Evolutionary conservation across 1,139 yeast species (phyloP).

Genomic region (Pichia sp.): DNA sequence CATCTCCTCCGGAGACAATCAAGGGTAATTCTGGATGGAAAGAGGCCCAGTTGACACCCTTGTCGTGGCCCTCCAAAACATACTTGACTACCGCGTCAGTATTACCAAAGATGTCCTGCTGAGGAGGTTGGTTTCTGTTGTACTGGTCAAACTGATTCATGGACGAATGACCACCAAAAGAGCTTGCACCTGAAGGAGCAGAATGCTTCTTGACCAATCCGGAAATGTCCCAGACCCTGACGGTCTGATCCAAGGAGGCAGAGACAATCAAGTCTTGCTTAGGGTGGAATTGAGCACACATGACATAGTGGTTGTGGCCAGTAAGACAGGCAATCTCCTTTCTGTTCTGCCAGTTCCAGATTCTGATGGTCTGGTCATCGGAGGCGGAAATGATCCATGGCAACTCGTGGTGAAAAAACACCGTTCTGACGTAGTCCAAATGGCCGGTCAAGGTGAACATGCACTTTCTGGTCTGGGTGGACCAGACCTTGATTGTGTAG

Average conservation of each 20-base stretch:
- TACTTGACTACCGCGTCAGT: constrained; percentile 93
- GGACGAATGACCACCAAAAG: constrained; percentile 15
- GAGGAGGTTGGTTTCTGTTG: constrained; percentile 60
- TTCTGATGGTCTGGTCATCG: constrained; percentile 97
- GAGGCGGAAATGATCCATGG: constrained; percentile 98
- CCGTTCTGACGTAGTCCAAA: constrained; percentile 92
- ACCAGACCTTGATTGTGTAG: constrained; percentile 93
- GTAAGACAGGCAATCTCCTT: constrained; percentile 96
- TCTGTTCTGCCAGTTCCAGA: constrained; percentile 99
- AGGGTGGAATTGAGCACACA: constrained; percentile 98
- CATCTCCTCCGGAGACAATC: constrained; percentile 95
- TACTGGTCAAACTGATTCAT: constrained; percentile 43
- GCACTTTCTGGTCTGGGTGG: constrained; percentile 85
- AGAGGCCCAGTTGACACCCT: constrained; percentile 98
- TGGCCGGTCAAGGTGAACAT: constrained; percentile 90
- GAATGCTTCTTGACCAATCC: constrained; percentile 95
- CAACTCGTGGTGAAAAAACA: constrained; percentile 88
- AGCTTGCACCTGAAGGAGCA: constrained; percentile 50
- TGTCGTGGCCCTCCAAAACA: constrained; percentile 95
- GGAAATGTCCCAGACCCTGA: constrained; percentile 96
- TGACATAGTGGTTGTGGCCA: constrained; percentile 97
- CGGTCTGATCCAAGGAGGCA: constrained; percentile 97
- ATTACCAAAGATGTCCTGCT: constrained; percentile 91
- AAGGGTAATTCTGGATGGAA: constrained; percentile 96
- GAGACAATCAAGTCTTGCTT: constrained; percentile 90